Conservation (phyloP, 306 rosid genomes). For the Acacia melanoxylon region DNA sequence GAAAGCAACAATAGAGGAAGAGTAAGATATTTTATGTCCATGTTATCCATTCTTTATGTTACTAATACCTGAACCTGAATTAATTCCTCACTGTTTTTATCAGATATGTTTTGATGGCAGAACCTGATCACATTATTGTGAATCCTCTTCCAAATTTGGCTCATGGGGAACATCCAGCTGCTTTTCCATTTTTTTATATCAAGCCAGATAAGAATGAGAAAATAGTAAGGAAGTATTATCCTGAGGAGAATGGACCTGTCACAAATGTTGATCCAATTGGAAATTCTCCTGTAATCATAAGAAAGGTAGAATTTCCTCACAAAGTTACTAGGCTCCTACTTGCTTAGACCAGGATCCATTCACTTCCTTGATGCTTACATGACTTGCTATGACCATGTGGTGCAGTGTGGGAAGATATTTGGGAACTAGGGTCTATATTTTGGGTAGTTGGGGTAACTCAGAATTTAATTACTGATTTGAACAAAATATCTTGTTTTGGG, state of each 20-base stretch:
- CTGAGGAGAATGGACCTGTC: slow-evolving; percentile 78
- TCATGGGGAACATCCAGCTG: slow-evolving; percentile 79
- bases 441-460: neutral
- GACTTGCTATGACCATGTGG: neutral
- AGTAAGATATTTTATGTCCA: slow-evolving; percentile 53
- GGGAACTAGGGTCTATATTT: neutral
- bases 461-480: neutral
- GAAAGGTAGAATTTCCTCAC: slow-evolving; percentile 56
- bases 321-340: slow-evolving; percentile 17
- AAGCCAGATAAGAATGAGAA: slow-evolving; percentile 68
- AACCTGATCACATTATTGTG: slow-evolving; percentile 88
- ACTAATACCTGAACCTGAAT: neutral
- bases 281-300: slow-evolving; percentile 92
- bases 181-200: slow-evolving; percentile 88
- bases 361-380: slow-evolving; percentile 16
- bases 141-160: slow-evolving; percentile 93
- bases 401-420: neutral
- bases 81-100: slow-evolving; percentile 34
- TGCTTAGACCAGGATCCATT: slow-evolving; percentile 1
- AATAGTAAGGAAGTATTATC: slow-evolving; percentile 77
- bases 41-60: slow-evolving; percentile 24
- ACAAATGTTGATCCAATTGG: slow-evolving; percentile 90
- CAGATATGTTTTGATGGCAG: slow-evolving; percentile 95
- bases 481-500: neutral
- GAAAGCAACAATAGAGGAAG: slow-evolving; percentile 81